Base-by-base conservation (phyloP, 305 asterid species). In the Fraxinus floribunda region DNA sequence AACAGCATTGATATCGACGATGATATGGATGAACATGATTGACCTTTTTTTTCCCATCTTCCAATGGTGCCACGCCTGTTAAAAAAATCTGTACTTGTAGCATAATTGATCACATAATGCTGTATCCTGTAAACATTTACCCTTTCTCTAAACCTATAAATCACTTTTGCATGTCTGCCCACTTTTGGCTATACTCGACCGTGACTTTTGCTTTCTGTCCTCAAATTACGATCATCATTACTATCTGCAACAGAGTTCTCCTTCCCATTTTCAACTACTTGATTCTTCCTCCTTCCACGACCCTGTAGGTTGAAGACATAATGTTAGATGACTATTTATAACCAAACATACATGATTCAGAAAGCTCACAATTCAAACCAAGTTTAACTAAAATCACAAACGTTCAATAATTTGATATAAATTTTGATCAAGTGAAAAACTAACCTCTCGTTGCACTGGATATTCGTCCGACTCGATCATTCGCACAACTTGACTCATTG, bases 401-500 rank as follows among this genome's bases (percentile, higher is more conserved):
- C 4, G 39, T 24, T 34, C 2, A 52, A 78, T 70, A 57, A 34
- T 2, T 6, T 24, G 29, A 22, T 62, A 62, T 22, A 30, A 30
- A 22, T 20, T 79, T 55, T 73, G 7, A 44, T n/a, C 3, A 11
- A 35, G 41, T 79, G 22, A 74, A 32, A 75, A 73, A 84, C 5
- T 64, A 46, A 91, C 95, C 92, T 93, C 93, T 89, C 94, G 83
- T n/a, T 87, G 91, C 81, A 93, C 75, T 1, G 95, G 97, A 81
- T 93, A 92, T 84, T 93, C 94, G 34, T 92, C 92, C 0, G 97
- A 91, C 78, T 93, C 95, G 24, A 93, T 92, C 97, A 93, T 93
- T 32, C 97, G 91, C 44, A 87, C 97, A 10, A 93, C 95, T 86
- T 93, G 94, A 86, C 91, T 88, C 97, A 93, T 93, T 24, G 88